Conservation (phyloP, 306 rosid genomes). For the Quercus engelmannii region DNA sequence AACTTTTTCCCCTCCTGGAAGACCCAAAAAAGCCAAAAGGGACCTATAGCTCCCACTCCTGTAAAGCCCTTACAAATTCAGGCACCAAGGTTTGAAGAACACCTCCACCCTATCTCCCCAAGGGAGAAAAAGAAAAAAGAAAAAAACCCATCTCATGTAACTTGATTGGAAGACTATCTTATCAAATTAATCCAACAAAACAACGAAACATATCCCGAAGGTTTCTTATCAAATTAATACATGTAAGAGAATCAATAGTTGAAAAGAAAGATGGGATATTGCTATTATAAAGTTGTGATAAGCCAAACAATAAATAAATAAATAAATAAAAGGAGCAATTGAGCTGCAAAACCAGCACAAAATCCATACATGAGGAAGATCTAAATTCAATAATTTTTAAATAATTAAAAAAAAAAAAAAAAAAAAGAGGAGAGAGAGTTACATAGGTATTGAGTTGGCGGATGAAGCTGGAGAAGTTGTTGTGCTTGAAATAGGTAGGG, state of each 20-base stretch:
- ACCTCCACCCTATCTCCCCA: too few species aligned
- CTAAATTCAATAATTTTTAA: background rate
- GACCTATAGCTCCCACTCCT: background rate
- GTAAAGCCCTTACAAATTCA: background rate
- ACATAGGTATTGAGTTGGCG: constrained; percentile 98
- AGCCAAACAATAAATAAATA: too few species aligned
- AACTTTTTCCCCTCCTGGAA: background rate
- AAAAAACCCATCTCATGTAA: background rate
- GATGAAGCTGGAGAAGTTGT: constrained; percentile 95
- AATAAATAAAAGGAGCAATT: too few species aligned
- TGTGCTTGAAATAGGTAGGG: constrained; percentile 90
- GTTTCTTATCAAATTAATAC: background rate
- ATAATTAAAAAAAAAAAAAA: background rate
- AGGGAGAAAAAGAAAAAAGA: too few species aligned
- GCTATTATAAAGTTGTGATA: too few species aligned
- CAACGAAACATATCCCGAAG: background rate
- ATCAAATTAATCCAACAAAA: background rate
- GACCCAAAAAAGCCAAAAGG: background rate
- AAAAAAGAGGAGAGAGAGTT: constrained; percentile 10
- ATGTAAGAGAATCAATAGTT: background rate
- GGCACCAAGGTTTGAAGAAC: background rate
- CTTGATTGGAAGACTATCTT: background rate
- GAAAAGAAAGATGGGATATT: too few species aligned
- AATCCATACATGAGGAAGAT: too few species aligned
- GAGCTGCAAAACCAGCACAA: too few species aligned